These are phyloP conservation scores for Corchorus capsularis DNA, from an alignment of 345 rosid genomes.

Conservation along the genomic window DNA sequence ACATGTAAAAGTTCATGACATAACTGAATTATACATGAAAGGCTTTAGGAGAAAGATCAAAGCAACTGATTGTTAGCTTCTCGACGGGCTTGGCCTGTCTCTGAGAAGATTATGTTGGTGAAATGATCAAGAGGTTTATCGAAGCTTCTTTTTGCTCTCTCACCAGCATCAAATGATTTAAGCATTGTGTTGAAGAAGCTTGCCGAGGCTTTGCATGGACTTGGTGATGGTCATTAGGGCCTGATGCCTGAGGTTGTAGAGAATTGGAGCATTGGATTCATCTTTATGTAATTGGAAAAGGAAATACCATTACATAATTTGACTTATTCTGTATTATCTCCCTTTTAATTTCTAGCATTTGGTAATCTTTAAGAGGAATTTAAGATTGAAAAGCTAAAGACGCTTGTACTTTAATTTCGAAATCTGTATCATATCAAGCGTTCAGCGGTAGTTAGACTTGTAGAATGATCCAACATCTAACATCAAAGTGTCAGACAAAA, in stretches of 20 bases:
- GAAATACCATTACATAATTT: background rate
- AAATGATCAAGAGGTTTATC: slow-evolving; percentile 32
- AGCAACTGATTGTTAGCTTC: slow-evolving; percentile 15
- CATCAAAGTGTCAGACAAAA: no score
- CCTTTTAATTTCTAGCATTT: background rate
- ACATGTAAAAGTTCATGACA: slow-evolving; percentile 49
- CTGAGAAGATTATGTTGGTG: slow-evolving; percentile 19
- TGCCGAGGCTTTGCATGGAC: slow-evolving; percentile 20
- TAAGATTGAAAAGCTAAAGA: background rate
- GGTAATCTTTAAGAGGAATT: background rate
- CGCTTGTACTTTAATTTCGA: no score
- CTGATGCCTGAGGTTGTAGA: slow-evolving; percentile 21
- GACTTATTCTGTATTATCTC: no score
- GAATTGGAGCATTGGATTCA: slow-evolving; percentile 31
- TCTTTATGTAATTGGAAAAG: slow-evolving; percentile 22
- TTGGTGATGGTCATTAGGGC: slow-evolving; percentile 3
- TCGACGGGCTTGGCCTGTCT: slow-evolving; percentile 32
- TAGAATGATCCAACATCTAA: no score
- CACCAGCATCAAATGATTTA: slow-evolving; percentile 37
- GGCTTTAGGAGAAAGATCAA: slow-evolving; percentile 20
- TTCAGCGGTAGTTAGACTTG: no score
- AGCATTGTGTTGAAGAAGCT: slow-evolving; percentile 31
- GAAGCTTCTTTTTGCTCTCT: slow-evolving; percentile 7
- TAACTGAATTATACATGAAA: slow-evolving; percentile 40
- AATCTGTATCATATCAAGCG: no score